phyloP scores from a whole-genome alignment of 2,329 filamentous ascomycete species.

The Ascochyta koolunga region DNA sequence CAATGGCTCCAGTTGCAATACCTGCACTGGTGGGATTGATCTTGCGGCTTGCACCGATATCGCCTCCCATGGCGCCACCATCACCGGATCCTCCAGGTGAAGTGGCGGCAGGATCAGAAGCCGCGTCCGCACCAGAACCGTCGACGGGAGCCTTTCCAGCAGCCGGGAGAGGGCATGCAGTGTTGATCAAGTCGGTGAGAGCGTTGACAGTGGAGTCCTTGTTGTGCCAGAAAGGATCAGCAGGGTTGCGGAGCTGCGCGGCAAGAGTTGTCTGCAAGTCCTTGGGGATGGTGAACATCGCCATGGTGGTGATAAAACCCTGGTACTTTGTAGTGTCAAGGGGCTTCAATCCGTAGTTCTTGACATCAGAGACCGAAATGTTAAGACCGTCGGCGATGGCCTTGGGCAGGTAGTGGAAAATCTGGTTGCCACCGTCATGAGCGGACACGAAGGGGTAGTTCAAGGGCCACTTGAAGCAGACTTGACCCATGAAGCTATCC shows the following conservation, averaged over 20 bases:
- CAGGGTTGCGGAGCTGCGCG: constrained; percentile 72
- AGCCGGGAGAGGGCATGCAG: constrained; percentile 73
- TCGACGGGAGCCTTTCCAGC: constrained; percentile 53
- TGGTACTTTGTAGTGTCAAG: constrained; percentile 72
- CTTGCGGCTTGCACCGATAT: constrained; percentile 60
- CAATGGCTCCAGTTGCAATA: constrained; percentile 78
- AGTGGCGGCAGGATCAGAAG: constrained; percentile 46
- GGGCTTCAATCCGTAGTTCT: constrained; percentile 75
- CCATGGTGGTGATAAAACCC: constrained; percentile 82
- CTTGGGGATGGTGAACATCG: constrained; percentile 57
- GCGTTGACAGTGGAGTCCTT: constrained; percentile 68
- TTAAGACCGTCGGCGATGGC: constrained; percentile 72
- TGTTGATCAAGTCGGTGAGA: constrained; percentile 82
- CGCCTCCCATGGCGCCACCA: constrained; percentile 58
- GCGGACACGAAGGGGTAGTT: constrained; percentile 84
- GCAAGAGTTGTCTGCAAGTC: constrained; percentile 62
- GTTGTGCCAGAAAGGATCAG: constrained; percentile 77
- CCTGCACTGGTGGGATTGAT: constrained; percentile 68
- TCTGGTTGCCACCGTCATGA: constrained; percentile 76
- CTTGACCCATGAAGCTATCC: constrained; percentile 75
- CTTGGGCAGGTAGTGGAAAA: constrained; percentile 77
- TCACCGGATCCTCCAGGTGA: constrained; percentile 46
- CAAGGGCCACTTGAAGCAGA: constrained; percentile 80
- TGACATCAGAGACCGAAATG: constrained; percentile 57
- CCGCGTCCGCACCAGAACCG: constrained; percentile 48